Base-by-base conservation (phyloP, 805 yeast genomes). In the Teunomyces gatunensis region DNA sequence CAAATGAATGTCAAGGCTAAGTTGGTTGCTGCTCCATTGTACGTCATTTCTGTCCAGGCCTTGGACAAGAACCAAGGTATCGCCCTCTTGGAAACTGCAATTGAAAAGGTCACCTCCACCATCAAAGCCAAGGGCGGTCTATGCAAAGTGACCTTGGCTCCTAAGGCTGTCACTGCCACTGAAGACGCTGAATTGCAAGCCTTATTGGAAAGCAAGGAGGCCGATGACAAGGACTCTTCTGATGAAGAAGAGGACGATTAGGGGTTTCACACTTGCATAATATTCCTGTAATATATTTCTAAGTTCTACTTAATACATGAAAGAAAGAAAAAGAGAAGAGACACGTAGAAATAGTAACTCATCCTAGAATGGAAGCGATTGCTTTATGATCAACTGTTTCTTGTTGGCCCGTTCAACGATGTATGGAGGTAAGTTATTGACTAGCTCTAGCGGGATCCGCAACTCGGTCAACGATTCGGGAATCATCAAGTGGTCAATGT, bases 131-230 rank as follows among this genome's bases (percentile, higher is more conserved):
- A 81, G 47, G 96, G 89, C 46, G 99, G 99, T 64, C 80, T 82
- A 49, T 86, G 96, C 68, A 89, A 87, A 57, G 86, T 92, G 54
- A 90, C 95, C 46, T 92, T 92, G 97, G 92, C 96, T 60, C 98
- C 99, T 64, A 92, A 91, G 82, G 97, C 98, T 37, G 98, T 94
- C 56, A 90, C 97, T 48, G 98, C 96, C 51, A 88, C 94, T 51
- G 99, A 94, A 68, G 99, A 94, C 69, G 98, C 97, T 51, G 97
- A 91, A 73, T 81, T 94, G 64, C 96, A 90, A 71, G 96, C 96
- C 51, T 80, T 94, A 56, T 84, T 94, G 81, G 97, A 92, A 73
- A 81, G 88, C 65, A 88, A 89, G 66, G 97, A 89, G 75, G 78
- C 85, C 64, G 97, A 89, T 68, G 91, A 87, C 64, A 83, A 84